These are phyloP conservation scores for Zymoseptoria crescenta DNA, from an alignment of 2,329 filamentous ascomycete genomes.

Conservation along the genomic window DNA sequence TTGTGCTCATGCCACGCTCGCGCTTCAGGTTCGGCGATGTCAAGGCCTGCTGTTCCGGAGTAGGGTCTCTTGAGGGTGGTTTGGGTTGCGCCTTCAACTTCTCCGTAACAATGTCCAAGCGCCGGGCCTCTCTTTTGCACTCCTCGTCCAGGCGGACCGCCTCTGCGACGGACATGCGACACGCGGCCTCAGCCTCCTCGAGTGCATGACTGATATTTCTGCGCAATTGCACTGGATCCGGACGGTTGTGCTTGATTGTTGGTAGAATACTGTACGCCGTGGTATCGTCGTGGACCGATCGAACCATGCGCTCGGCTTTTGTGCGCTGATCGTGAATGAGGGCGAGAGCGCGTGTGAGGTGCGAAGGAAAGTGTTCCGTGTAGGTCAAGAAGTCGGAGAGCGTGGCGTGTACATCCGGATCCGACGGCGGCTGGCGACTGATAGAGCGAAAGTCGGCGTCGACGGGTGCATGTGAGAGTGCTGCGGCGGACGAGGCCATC, in stretches of 20 bases:
- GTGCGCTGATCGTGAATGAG: constrained; percentile 49
- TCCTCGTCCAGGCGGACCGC: constrained; percentile 28
- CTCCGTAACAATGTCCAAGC: constrained; percentile 51
- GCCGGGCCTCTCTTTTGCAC: constrained; percentile 37
- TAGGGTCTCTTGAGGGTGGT: constrained; percentile 54
- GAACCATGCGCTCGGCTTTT: constrained; percentile 36
- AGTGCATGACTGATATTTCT: constrained; percentile 48
- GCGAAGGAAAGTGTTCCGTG: constrained; percentile 60
- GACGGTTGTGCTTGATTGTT: constrained; percentile 39
- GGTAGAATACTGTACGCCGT: constrained; percentile 45
- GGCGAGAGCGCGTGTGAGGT: constrained; percentile 55
- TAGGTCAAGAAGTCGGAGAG: constrained; percentile 62
- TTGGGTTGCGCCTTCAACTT: constrained; percentile 56
- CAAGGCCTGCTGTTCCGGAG: constrained; percentile 33
- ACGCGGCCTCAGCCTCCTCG: constrained; percentile 27
- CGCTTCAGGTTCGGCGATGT: constrained; percentile 30
- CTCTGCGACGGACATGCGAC: constrained; percentile 31
- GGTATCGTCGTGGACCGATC: constrained; percentile 42
- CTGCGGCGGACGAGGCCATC: constrained; percentile 13
- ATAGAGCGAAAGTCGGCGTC: constrained; percentile 26
- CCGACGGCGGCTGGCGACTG: constrained; percentile 30
- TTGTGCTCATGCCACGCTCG: constrained; percentile 24
- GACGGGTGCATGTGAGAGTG: constrained; percentile 16
- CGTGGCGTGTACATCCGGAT: constrained; percentile 58
- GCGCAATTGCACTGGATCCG: constrained; percentile 47